Evolutionary conservation across 2,329 filamentous ascomycete species (phyloP).

Genomic region (Fusarium sulawesiense): DNA sequence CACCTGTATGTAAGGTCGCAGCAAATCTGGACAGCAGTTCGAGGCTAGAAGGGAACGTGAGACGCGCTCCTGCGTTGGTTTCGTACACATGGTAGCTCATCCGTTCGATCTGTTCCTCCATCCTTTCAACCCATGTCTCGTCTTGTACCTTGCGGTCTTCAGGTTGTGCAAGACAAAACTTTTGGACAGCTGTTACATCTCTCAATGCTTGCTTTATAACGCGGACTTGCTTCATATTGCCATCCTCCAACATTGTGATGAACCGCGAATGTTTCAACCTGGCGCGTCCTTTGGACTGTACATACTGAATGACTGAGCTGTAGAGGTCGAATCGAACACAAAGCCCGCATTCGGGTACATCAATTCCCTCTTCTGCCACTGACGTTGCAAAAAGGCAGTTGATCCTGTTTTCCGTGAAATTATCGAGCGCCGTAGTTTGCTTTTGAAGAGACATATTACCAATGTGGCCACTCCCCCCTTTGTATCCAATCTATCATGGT

Average conservation of each 20-base stretch:
- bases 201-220: slow-evolving; percentile 69
- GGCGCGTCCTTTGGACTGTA: slow-evolving; percentile 91
- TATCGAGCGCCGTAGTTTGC: slow-evolving; percentile 78
- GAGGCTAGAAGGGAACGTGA: slow-evolving; percentile 82
- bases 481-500: slow-evolving; percentile 47
- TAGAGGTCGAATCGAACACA: slow-evolving; percentile 87
- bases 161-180: slow-evolving; percentile 80
- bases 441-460: slow-evolving; percentile 75
- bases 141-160: slow-evolving; percentile 70
- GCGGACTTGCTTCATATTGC: slow-evolving; percentile 70
- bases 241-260: slow-evolving; percentile 82
- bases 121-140: slow-evolving; percentile 26
- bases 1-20: slow-evolving; percentile 64
- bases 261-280: slow-evolving; percentile 82
- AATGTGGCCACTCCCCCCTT: slow-evolving; percentile 57
- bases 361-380: slow-evolving; percentile 74
- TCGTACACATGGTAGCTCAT: slow-evolving; percentile 63
- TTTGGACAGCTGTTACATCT: slow-evolving; percentile 73
- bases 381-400: slow-evolving; percentile 76
- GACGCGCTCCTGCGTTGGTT: slow-evolving; percentile 74
- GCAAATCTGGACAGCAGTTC: slow-evolving; percentile 79
- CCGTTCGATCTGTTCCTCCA: slow-evolving; percentile 36
- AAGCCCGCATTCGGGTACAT: slow-evolving; percentile 75
- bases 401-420: slow-evolving; percentile 67
- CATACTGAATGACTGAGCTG: slow-evolving; percentile 90